Conservation (phyloP, 164 flowering plant genomes). For the Sextonia rubra region DNA sequence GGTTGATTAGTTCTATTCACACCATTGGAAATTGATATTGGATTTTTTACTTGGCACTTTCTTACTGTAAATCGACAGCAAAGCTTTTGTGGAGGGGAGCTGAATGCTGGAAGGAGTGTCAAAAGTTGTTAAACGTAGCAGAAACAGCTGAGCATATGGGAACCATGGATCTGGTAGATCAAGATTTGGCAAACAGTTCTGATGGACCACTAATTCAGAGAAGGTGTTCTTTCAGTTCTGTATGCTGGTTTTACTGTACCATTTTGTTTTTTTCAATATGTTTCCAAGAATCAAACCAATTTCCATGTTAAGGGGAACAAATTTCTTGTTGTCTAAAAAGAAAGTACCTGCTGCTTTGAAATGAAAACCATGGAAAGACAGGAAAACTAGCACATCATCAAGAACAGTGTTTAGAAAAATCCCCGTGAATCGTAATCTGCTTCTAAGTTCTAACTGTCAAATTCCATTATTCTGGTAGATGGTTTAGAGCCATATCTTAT, state of each 20-base stretch:
- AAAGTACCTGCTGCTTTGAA: too few species aligned
- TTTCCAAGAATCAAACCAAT: background rate
- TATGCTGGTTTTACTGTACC: background rate
- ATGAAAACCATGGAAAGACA: too few species aligned
- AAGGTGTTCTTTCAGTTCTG: constrained; percentile 45
- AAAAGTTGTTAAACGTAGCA: constrained; percentile 61
- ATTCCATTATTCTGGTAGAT: too few species aligned
- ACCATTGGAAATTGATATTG: background rate
- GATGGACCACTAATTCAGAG: constrained; percentile 46
- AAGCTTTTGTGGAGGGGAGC: constrained; percentile 85
- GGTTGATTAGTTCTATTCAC: background rate
- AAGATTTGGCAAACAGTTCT: constrained; percentile 11
- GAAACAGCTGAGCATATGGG: constrained; percentile 41
- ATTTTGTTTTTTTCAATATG: background rate
- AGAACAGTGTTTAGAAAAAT: too few species aligned
- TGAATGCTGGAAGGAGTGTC: constrained; percentile 80
- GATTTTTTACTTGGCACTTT: background rate
- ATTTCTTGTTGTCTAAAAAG: too few species aligned
- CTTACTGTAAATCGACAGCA: constrained; percentile 34
- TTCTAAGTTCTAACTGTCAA: too few species aligned
- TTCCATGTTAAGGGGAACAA: too few species aligned
- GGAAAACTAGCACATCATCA: too few species aligned
- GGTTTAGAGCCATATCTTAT: too few species aligned
- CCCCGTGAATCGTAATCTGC: too few species aligned
- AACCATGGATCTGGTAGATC: constrained; percentile 10